A percentile compares a stretch with the other conserved stretches of the same genome.
Conservation (phyloP, 768 basidiomycete genomes). For the Leccinum arenicola region DNA sequence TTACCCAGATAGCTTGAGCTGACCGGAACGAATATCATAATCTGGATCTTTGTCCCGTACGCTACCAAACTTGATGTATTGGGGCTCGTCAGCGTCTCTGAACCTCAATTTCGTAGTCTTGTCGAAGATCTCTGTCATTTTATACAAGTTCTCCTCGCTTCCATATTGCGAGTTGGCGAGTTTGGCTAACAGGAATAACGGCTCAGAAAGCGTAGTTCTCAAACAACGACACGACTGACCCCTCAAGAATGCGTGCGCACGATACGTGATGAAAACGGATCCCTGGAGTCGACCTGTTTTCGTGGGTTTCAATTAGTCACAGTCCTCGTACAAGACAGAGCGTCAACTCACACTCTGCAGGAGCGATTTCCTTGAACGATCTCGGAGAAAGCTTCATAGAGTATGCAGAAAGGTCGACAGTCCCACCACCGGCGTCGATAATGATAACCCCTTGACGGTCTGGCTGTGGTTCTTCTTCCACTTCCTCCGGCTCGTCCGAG, state of each 20-base stretch:
- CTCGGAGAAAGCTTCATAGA: slow-evolving; percentile 38
- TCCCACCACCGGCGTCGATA: slow-evolving; percentile 49
- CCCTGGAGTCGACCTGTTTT: slow-evolving; percentile 38
- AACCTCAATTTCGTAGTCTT: slow-evolving; percentile 38
- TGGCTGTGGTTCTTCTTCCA: slow-evolving; percentile 9
- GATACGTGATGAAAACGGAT: slow-evolving; percentile 34
- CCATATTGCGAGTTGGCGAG: slow-evolving; percentile 30
- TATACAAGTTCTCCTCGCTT: slow-evolving; percentile 27
- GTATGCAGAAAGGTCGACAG: slow-evolving; percentile 39
- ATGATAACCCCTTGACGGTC: slow-evolving; percentile 37
- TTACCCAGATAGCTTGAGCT: slow-evolving; percentile 36
- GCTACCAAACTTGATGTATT: slow-evolving; percentile 39
- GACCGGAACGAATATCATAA: slow-evolving; percentile 35
- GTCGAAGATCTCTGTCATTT: slow-evolving; percentile 35
- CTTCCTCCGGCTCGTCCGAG: slow-evolving; percentile 20
- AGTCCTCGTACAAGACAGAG: too few species aligned
- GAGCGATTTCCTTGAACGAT: slow-evolving; percentile 36
- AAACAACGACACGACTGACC: slow-evolving; percentile 16
- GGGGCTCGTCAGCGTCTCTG: slow-evolving; percentile 32
- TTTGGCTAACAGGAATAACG: slow-evolving; percentile 17
- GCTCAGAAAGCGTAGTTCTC: neutral
- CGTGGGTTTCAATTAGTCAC: neutral
- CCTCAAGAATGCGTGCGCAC: slow-evolving; percentile 31
- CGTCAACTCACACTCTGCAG: slow-evolving; percentile 29
- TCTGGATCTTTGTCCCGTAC: slow-evolving; percentile 33